A percentile compares a stretch with the other conserved stretches of the same genome.
phyloP scores from a whole-genome alignment of 2,329 filamentous ascomycete species.

The Fulvia fulva region DNA sequence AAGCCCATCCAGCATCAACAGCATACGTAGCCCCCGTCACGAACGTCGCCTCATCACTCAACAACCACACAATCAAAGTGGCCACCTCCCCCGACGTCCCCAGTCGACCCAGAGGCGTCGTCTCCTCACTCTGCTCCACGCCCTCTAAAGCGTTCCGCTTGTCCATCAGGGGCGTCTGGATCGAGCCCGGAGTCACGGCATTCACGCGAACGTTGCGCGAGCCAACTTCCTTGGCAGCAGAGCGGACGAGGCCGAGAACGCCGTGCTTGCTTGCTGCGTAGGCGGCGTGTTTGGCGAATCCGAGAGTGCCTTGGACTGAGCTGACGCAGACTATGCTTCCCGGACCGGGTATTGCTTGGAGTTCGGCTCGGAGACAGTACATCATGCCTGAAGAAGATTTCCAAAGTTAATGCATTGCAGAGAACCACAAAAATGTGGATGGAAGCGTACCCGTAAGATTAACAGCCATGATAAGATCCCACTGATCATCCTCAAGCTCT shows the following conservation, averaged over 20 bases:
- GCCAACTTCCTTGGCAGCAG: conserved; percentile 30
- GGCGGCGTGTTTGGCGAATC: conserved; percentile 27
- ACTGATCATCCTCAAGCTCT: conserved; percentile 33
- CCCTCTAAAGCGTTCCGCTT: conserved; percentile 29
- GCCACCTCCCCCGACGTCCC: conserved; percentile 23
- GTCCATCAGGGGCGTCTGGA: conserved; percentile 28
- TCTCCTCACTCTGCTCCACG: conserved; percentile 19
- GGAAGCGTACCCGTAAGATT: conserved; percentile 29
- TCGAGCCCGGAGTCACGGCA: conserved; percentile 28
- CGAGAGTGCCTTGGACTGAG: conserved; percentile 43
- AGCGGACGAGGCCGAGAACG: conserved; percentile 24
- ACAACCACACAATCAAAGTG: conserved; percentile 44
- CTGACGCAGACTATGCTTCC: conserved; percentile 52
- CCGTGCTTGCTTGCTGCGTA: conserved; percentile 30
- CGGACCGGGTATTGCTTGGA: conserved; percentile 43
- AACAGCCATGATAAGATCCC: conserved; percentile 35
- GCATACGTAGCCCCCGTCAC: conserved; percentile 47
- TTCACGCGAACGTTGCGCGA: conserved; percentile 28
- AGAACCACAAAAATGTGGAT: background rate
- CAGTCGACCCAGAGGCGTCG: conserved; percentile 25
- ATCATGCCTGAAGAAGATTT: conserved; percentile 37
- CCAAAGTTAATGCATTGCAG: background rate
- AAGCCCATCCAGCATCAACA: conserved; percentile 44
- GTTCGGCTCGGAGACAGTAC: conserved; percentile 49
- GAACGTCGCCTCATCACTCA: conserved; percentile 46